These are phyloP conservation scores for Malassezia restricta DNA, from an alignment of 1,284 basidiomycete species.

Conservation along the genomic window DNA sequence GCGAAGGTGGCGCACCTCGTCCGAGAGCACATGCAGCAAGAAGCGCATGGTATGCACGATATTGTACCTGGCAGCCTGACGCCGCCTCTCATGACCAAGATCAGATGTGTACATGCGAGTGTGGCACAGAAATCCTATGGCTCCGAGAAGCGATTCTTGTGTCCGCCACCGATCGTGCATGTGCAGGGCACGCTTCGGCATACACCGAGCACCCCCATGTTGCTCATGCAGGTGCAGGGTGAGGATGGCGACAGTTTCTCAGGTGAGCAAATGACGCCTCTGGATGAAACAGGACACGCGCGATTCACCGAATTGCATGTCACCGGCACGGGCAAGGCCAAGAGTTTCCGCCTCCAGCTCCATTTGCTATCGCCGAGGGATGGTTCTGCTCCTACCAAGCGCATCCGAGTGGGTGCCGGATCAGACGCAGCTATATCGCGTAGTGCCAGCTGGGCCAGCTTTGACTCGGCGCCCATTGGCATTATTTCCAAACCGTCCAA, in stretches of 20 bases:
- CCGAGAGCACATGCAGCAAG: constrained; percentile 20
- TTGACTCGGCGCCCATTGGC: constrained; percentile 77
- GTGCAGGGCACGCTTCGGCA: constrained; percentile 58
- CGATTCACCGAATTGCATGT: constrained; percentile 84
- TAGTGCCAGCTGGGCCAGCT: constrained; percentile 61
- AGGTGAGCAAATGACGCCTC: constrained; percentile 23
- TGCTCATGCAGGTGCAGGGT: constrained; percentile 71
- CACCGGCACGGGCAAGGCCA: constrained; percentile 72
- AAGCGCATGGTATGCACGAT: constrained; percentile 13
- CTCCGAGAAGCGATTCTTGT: constrained; percentile 78
- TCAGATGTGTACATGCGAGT: constrained; percentile 71
- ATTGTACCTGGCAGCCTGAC: constrained; percentile 1
- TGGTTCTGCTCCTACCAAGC: neutral
- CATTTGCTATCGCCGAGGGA: constrained; percentile 41
- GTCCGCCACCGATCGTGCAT: constrained; percentile 73
- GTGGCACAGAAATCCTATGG: constrained; percentile 86
- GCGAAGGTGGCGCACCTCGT: constrained; percentile 20
- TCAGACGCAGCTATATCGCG: neutral
- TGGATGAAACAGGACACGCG: constrained; percentile 56
- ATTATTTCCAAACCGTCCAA: constrained; percentile 95
- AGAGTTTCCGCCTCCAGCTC: constrained; percentile 72
- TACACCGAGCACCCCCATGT: constrained; percentile 17
- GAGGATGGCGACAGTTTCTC: constrained; percentile 60
- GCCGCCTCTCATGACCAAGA: constrained; percentile 53
- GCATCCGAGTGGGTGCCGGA: neutral